These are phyloP conservation scores for Patellifolia procumbens DNA, from an alignment of 179 eudicot genomes.

Conservation along the genomic window DNA sequence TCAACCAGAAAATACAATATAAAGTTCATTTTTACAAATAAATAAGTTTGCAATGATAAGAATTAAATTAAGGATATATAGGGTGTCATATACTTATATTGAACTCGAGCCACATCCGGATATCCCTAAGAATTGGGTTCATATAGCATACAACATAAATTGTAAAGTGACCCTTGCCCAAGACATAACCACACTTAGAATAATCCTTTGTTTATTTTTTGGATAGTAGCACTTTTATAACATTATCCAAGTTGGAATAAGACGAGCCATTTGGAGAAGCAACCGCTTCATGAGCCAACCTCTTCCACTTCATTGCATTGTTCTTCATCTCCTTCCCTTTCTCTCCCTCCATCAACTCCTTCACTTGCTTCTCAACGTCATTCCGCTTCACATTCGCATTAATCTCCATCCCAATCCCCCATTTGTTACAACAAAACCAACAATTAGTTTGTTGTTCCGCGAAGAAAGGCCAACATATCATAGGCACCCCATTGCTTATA, in stretches of 20 bases:
- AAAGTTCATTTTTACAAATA: too few relatives aligned
- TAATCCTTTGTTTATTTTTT: too few relatives aligned
- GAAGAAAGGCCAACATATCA: constrained; percentile 13
- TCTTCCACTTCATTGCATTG: constrained; percentile 11
- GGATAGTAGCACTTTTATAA: neutral
- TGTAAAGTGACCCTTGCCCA: too few relatives aligned
- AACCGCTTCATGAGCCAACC: constrained; percentile 12
- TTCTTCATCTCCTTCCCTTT: constrained; percentile 16
- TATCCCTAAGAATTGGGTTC: too few relatives aligned
- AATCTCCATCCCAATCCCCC: constrained; percentile 29
- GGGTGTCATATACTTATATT: too few relatives aligned
- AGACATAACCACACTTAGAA: too few relatives aligned
- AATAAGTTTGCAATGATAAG: too few relatives aligned
- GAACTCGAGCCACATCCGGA: too few relatives aligned
- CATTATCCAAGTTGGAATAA: neutral
- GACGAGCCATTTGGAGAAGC: constrained; percentile 17
- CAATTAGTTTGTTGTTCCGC: constrained; percentile 29
- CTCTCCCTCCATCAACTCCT: constrained; percentile 21
- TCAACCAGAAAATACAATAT: too few relatives aligned
- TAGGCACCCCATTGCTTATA: neutral
- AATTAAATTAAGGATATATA: too few relatives aligned
- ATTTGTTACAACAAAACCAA: constrained; percentile 18
- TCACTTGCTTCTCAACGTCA: constrained; percentile 21
- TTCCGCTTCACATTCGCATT: constrained; percentile 21
- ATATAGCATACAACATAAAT: too few relatives aligned